phyloP scores from a whole-genome alignment of 805 yeast species.

The Ogataea methanolica region DNA sequence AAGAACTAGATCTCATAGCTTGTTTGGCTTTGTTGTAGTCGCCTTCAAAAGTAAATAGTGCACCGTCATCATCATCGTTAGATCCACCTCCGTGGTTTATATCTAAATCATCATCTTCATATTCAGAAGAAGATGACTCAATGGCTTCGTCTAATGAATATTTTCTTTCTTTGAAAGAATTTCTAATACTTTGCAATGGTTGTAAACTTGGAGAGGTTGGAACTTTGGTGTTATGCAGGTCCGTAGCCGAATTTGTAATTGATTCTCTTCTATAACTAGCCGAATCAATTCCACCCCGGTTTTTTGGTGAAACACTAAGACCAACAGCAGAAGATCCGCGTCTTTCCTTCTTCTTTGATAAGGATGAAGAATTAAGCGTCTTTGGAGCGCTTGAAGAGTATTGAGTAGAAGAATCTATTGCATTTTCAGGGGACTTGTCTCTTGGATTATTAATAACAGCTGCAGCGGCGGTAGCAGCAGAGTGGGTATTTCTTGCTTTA shows the following conservation, averaged over 20 bases:
- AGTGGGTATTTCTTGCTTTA: slow-evolving; percentile 16
- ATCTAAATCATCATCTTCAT: slow-evolving; percentile 33
- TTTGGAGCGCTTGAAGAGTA: slow-evolving; percentile 5
- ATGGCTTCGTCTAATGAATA: slow-evolving; percentile 33
- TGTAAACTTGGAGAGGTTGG: slow-evolving; percentile 36
- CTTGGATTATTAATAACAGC: neutral
- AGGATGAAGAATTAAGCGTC: neutral
- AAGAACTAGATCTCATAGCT: slow-evolving; percentile 18
- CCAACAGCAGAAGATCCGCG: slow-evolving; percentile 9
- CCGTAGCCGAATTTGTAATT: slow-evolving; percentile 41
- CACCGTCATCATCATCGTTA: slow-evolving; percentile 35
- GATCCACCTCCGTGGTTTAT: slow-evolving; percentile 31
- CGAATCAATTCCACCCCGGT: neutral
- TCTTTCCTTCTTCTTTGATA: slow-evolving; percentile 8
- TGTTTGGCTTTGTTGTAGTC: slow-evolving; percentile 12
- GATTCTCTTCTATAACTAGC: slow-evolving; percentile 42
- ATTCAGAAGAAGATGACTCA: slow-evolving; percentile 36
- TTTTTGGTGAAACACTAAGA: slow-evolving; percentile 19
- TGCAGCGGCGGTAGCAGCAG: slow-evolving; percentile 7
- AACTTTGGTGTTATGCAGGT: slow-evolving; percentile 41
- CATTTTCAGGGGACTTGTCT: neutral
- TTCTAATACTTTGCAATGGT: slow-evolving; percentile 28
- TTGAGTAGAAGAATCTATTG: slow-evolving; percentile 2
- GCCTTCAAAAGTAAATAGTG: slow-evolving; percentile 23
- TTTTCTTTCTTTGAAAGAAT: slow-evolving; percentile 26